Base-by-base conservation (phyloP, 495 filamentous ascomycete genomes). In the Halenospora varia region DNA sequence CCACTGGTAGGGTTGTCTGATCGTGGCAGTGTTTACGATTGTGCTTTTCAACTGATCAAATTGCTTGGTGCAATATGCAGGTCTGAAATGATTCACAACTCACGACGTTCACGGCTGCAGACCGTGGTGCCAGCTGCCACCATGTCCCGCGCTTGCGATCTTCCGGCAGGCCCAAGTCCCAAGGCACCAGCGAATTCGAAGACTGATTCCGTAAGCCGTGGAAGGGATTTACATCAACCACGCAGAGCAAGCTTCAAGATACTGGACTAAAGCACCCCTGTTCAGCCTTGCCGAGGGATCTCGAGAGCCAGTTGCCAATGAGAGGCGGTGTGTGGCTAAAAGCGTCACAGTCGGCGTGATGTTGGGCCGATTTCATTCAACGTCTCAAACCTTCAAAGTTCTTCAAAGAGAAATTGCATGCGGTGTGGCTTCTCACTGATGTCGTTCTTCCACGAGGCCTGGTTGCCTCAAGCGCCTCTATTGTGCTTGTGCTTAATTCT, bases 151-250 rank as follows among this genome's bases (percentile, higher is more conserved):
- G 15, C 8, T 15, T 40, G 15, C 15, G 35, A 40, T 15, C 8
- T 9, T 40, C 8, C 8, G 35, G 9, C 15, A 15, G 35, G 35
- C 8, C 35, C 18, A 8, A 8, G 19, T 3, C 49, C 55, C 60
- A 54, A 62, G 60, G 60, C 60, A 62, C 60, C 60, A 62, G 60
- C 60, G 19, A 49, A 29, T 19, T 15, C 42, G 10, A 48, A 15
- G 29, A 45, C 51, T 55, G 62, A 54, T 64, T 60, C 57, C 62
- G 62, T 64, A 60, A 64, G 62, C 62, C 55, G 35, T 44, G 52
- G 48, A 25, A 53, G 19, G 4, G 42, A 4, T 18, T 40, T 51
- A 39, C 35, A 51, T 46, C 20, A 15, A 47, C 18, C 19, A 6
- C n/a, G 19, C 39, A 15, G 25, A 25, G 2, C 23, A 24, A 10